These are phyloP conservation scores for Phytopythium litorale DNA, from an alignment of 352 stramenopile species.

Conservation along the genomic window DNA sequence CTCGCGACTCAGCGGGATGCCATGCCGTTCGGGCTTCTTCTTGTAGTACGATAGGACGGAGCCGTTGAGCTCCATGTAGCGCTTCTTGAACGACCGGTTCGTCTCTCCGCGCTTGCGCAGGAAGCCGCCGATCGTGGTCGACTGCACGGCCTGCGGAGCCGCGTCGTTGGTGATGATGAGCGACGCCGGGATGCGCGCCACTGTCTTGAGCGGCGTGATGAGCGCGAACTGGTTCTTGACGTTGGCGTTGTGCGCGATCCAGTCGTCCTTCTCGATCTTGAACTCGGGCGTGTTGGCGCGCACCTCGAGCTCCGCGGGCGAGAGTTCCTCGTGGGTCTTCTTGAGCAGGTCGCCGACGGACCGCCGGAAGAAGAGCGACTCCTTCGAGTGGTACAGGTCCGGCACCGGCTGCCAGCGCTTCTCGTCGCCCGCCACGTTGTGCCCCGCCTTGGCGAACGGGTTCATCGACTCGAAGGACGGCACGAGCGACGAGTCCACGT, in stretches of 20 bases:
- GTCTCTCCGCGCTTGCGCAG: constrained; percentile 82
- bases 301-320: constrained; percentile 77
- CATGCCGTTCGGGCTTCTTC: constrained; percentile 82
- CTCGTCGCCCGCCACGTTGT: constrained; percentile 32
- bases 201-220: constrained; percentile 80
- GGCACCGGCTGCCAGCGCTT: constrained; percentile 75
- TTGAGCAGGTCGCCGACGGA: constrained; percentile 73
- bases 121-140: constrained; percentile 61
- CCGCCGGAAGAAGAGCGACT: constrained; percentile 76
- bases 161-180: constrained; percentile 65
- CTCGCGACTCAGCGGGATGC: constrained; percentile 56
- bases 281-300: constrained; percentile 88
- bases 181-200: constrained; percentile 63
- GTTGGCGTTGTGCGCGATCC: constrained; percentile 59
- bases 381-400: constrained; percentile 74
- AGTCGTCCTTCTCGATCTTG: constrained; percentile 82
- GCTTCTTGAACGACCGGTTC: constrained; percentile 78
- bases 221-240: constrained; percentile 69
- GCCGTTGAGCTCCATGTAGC: constrained; percentile 84
- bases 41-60: constrained; percentile 79
- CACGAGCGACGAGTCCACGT: constrained; percentile 41
- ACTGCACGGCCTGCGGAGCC: constrained; percentile 28
- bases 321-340: constrained; percentile 76
- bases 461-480: constrained; percentile 76
- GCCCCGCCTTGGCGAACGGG: constrained; percentile 57